phyloP scores from a whole-genome alignment of 768 basidiomycete genomes.

The Rhizopogon roseolus region DNA sequence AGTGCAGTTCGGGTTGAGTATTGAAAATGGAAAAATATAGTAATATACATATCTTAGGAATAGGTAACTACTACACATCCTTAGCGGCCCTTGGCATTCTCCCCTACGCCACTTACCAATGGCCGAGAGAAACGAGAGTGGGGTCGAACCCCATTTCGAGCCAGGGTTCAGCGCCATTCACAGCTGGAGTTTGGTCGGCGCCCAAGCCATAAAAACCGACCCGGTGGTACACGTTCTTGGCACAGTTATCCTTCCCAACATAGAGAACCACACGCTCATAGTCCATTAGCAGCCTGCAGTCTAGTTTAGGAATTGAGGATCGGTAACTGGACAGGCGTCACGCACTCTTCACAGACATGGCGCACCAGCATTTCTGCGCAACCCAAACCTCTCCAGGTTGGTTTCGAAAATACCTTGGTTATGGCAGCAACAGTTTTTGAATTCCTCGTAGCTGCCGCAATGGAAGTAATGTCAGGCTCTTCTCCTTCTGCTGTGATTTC shows the following conservation, averaged over 20 bases:
- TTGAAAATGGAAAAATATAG: not conserved
- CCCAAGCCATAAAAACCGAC: slow-evolving; percentile 65
- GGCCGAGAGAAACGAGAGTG: slow-evolving; percentile 45
- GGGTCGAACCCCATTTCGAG: slow-evolving; percentile 61
- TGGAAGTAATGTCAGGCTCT: slow-evolving; percentile 46
- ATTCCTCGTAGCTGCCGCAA: slow-evolving; percentile 64
- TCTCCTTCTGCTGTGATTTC: slow-evolving; percentile 28
- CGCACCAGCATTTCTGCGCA: slow-evolving; percentile 62
- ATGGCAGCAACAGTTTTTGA: slow-evolving; percentile 54
- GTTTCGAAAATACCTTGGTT: slow-evolving; percentile 66
- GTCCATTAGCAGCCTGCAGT: slow-evolving; percentile 26
- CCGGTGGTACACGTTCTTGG: slow-evolving; percentile 50
- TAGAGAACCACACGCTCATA: slow-evolving; percentile 58
- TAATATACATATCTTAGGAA: not conserved
- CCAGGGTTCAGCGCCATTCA: slow-evolving; percentile 50
- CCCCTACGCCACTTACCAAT: slow-evolving; percentile 51
- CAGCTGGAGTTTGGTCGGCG: slow-evolving; percentile 15
- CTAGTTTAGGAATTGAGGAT: not conserved
- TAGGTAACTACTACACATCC: not conserved
- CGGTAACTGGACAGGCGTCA: slow-evolving; percentile 4
- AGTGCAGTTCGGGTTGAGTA: not conserved
- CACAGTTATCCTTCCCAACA: slow-evolving; percentile 49
- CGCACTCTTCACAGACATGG: slow-evolving; percentile 51
- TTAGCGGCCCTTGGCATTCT: not conserved
- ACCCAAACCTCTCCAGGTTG: slow-evolving; percentile 44